Evolutionary conservation across 257 asterid genomes (phyloP).

Genomic region (Marsdenia floribunda): DNA sequence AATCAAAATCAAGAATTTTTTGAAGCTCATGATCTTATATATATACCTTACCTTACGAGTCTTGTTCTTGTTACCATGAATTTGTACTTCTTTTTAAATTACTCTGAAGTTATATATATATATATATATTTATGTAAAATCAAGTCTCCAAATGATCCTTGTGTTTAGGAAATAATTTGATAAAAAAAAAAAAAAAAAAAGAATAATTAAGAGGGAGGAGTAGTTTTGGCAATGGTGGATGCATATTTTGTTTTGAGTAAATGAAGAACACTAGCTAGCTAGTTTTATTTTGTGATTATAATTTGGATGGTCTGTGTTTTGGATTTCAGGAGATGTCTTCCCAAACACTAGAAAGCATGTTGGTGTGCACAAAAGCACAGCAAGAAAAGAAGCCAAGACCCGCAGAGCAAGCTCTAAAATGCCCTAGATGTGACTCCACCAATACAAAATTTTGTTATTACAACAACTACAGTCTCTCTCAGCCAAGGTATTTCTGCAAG

Average conservation of each 20-base stretch:
- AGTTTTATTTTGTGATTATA: too few relatives aligned
- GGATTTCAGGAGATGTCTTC: slow-evolving; percentile 56
- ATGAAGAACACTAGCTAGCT: neutral
- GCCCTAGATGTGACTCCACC: slow-evolving; percentile 90
- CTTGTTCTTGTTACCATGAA: too few relatives aligned
- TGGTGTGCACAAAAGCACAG: slow-evolving; percentile 53
- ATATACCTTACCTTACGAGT: neutral
- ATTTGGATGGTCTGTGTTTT: neutral
- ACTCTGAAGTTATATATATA: too few relatives aligned
- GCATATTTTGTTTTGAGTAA: too few relatives aligned
- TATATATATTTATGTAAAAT: too few relatives aligned
- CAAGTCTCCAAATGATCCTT: too few relatives aligned
- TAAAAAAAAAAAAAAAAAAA: too few relatives aligned
- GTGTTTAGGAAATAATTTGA: too few relatives aligned
- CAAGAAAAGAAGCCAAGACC: slow-evolving; percentile 77
- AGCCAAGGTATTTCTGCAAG: slow-evolving; percentile 92
- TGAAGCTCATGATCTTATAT: neutral
- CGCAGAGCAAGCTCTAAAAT: slow-evolving; percentile 54
- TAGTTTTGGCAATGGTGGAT: too few relatives aligned
- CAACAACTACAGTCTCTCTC: slow-evolving; percentile 93
- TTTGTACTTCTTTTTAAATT: too few relatives aligned
- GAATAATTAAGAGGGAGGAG: too few relatives aligned
- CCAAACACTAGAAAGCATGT: slow-evolving; percentile 77
- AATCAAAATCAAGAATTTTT: neutral
- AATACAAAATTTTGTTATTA: slow-evolving; percentile 95